A percentile compares a stretch with the other conserved stretches of the same genome.
Conservation (phyloP, 1,139 yeast species). For the Maudiozyma humilis region DNA sequence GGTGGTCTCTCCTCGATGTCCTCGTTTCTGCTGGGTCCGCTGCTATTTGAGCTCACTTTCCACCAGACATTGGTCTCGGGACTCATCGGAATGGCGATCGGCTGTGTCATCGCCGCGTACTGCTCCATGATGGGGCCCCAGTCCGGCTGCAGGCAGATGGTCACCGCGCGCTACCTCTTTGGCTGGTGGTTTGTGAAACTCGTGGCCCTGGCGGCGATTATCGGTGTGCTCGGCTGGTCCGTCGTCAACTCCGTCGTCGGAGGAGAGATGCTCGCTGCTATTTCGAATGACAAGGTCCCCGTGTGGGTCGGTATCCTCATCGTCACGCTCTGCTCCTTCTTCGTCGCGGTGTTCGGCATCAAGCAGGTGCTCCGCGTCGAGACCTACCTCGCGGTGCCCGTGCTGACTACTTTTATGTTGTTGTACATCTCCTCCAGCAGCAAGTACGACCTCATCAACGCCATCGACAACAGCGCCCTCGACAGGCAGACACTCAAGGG, state of each 20-base stretch:
- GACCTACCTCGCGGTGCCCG: conserved; percentile 60
- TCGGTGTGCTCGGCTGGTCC: conserved; percentile 83
- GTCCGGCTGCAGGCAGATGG: conserved; percentile 83
- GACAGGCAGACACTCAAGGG: conserved; percentile 46
- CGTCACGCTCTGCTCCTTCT: conserved; percentile 53
- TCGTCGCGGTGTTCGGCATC: conserved; percentile 71
- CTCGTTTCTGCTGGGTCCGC: conserved; percentile 65
- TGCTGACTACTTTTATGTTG: conserved; percentile 56
- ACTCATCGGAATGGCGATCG: conserved; percentile 51
- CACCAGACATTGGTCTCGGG: conserved; percentile 55
- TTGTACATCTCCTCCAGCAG: conserved; percentile 61
- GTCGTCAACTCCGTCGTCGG: conserved; percentile 79
- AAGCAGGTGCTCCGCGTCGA: conserved; percentile 62
- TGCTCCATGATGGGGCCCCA: conserved; percentile 81
- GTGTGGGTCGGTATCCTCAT: conserved; percentile 67
- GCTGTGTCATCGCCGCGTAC: conserved; percentile 71
- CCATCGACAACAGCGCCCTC: conserved; percentile 30
- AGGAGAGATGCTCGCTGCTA: conserved; percentile 65
- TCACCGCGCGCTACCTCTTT: conserved; percentile 65
- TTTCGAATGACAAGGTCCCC: conserved; percentile 57
- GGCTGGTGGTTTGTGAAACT: conserved; percentile 80
- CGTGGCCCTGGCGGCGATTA: conserved; percentile 56
- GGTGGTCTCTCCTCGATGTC: conserved; percentile 85
- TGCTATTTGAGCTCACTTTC: conserved; percentile 59
- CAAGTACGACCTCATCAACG: conserved; percentile 34